Percentiles rank a stretch among this genome's conserved stretches.
Evolutionary conservation across 1,284 basidiomycete species (phyloP).

Genomic region (Porodaedalea pini): DNA sequence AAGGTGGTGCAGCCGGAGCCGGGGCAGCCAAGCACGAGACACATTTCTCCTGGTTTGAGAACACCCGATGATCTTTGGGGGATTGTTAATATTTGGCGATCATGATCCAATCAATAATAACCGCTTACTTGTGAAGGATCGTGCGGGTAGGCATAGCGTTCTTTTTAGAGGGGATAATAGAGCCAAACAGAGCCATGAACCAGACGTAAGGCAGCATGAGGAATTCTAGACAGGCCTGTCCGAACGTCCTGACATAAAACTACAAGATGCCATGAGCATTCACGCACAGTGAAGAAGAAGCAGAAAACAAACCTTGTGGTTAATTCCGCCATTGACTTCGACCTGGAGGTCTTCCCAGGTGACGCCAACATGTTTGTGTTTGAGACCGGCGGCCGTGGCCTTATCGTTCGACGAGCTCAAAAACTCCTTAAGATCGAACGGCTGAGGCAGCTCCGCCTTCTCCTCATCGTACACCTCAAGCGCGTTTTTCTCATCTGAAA

Average conservation of each 20-base stretch:
- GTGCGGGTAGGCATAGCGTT: constrained; percentile 46
- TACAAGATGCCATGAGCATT: constrained; percentile 27
- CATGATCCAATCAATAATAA: constrained; percentile 33
- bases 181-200: constrained; percentile 46
- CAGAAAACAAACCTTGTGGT: constrained; percentile 47
- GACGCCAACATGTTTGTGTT: constrained; percentile 81
- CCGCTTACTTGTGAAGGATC: constrained; percentile 65
- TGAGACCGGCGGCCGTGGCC: constrained; percentile 68
- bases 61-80: constrained; percentile 63
- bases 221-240: constrained; percentile 57
- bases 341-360: constrained; percentile 76
- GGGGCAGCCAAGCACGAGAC: constrained; percentile 79
- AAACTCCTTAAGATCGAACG: constrained; percentile 75
- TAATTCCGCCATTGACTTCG: constrained; percentile 59
- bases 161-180: constrained; percentile 54
- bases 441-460: constrained; percentile 18
- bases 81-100: constrained; percentile 29
- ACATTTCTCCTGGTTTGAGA: constrained; percentile 65
- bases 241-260: constrained; percentile 67
- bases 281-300: neutral
- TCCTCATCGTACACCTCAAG: constrained; percentile 48
- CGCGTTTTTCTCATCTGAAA: constrained; percentile 25
- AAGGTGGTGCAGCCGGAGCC: constrained; percentile 80
- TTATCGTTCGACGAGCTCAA: constrained; percentile 66
- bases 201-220: constrained; percentile 52